Evolutionary conservation across 108 stramenopile species (phyloP).

Genomic region (Nannochloropsis salina): DNA sequence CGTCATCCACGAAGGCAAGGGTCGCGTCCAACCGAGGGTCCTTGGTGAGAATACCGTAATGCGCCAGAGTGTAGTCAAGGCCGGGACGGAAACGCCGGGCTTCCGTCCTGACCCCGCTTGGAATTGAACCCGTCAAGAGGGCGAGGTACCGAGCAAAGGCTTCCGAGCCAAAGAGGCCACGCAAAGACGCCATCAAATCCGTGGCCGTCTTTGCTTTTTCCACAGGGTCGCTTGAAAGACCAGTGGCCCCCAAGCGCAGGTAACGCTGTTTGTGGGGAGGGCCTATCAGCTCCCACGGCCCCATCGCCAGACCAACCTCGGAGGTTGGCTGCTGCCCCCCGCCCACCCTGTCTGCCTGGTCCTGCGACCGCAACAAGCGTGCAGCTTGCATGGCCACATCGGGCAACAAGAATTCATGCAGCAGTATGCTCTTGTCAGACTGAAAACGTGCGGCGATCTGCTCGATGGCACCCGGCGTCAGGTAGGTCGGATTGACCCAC

Average conservation of each 20-base stretch:
- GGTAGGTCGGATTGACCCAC: constrained; percentile 47
- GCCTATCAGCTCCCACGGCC: constrained; percentile 72
- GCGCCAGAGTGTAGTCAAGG: constrained; percentile 92
- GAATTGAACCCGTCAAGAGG: constrained; percentile 59
- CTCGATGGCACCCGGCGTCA: neutral
- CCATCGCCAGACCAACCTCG: constrained; percentile 60
- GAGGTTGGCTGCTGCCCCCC: constrained; percentile 55
- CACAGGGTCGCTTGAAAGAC: neutral
- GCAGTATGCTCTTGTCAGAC: neutral
- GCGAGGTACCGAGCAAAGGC: constrained; percentile 61
- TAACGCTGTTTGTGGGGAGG: constrained; percentile 90
- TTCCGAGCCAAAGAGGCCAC: constrained; percentile 59
- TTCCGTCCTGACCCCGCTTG: constrained; percentile 27
- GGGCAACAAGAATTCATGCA: constrained; percentile 16
- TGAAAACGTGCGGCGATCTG: neutral
- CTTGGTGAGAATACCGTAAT: constrained; percentile 69
- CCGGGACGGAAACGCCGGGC: constrained; percentile 88
- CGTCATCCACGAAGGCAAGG: constrained; percentile 64
- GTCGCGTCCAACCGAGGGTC: constrained; percentile 75
- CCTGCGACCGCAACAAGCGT: constrained; percentile 42
- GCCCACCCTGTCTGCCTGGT: constrained; percentile 57
- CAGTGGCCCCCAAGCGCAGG: constrained; percentile 46
- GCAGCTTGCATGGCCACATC: constrained; percentile 36
- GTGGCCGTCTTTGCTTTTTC: neutral
- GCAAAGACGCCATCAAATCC: constrained; percentile 28